Conservation (phyloP, 106 monocot genomes). For the Apostasia ramifera region DNA sequence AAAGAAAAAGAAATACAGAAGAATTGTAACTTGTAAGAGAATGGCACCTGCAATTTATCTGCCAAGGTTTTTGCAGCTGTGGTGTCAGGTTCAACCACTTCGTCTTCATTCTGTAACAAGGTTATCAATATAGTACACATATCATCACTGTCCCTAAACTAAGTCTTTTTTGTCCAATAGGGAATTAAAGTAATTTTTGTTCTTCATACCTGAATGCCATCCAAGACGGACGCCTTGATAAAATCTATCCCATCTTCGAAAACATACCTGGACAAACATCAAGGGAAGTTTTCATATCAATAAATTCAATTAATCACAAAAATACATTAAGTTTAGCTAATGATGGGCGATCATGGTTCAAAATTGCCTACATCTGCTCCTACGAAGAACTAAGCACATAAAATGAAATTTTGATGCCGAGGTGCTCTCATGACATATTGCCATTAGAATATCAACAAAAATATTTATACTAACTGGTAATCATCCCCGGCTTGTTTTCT, state of each 20-base stretch:
- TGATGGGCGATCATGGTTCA: background rate
- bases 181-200: conserved; percentile 3
- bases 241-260: conserved; percentile 94
- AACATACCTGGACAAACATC: conserved; percentile 53
- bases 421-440: background rate
- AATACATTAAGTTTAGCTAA: background rate
- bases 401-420: background rate
- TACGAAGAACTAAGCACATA: background rate
- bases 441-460: background rate
- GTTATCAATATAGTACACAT: background rate
- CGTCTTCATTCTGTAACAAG: conserved; percentile 50
- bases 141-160: too few species aligned
- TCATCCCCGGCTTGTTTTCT: conserved; percentile 60
- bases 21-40: too few species aligned
- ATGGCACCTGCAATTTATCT: conserved; percentile 54
- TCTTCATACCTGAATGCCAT: conserved; percentile 46
- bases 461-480: conserved; percentile 63
- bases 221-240: conserved; percentile 81
- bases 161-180: too few species aligned
- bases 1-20: background rate
- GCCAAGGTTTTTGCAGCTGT: conserved; percentile 43
- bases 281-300: background rate
- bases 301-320: background rate
- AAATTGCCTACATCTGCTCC: background rate
- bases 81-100: conserved; percentile 20